Evolutionary conservation across 2,329 filamentous ascomycete species (phyloP), one percentile per base, ranked within the genome.

Genomic region (Trichothecium sympodiale): DNA sequence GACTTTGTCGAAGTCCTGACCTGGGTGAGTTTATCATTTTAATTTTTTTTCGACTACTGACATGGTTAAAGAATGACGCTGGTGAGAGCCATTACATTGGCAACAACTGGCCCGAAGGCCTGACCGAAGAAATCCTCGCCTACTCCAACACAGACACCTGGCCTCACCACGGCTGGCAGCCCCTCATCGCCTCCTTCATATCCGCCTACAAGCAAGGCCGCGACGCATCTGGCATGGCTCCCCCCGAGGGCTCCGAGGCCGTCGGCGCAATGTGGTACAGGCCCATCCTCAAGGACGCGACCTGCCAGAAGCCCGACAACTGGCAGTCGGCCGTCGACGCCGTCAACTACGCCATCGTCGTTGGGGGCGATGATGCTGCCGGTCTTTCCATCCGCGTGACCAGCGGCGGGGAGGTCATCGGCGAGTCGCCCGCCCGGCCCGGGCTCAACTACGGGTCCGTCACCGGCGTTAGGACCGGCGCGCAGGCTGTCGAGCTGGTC

Each of bases 41-140:
- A 6, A 14, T 8, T 9, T 5, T 27, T 17, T 18, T 28, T n/a
- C n/a, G n/a, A n/a, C n/a, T n/a, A n/a, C n/a, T n/a, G n/a, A n/a
- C n/a, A n/a, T 7, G 30, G 8, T 5, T 36, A 5, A 4, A 31
- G 42, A 47, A 47, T 34, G 45, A 46, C 27, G 42, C 38, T 14
- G 43, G 43, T 8, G 45, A 47, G 37, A 44, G 42, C 31, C 44
- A 43, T 33, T 46, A 44, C 37, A 41, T 43, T 30, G 44, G 43
- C 4, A 41, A 42, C 29, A 35, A 36, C 23, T 41, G 40, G 40
- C 14, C 17, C 5, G 42, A 42, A 17, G 36, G 36, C 12, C 32
- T 38, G 15, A 15, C 33, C 26, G 14, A 17, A 8, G 40, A 40
- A 16, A 40, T 42, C 34, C 13, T 30, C 4, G 34, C 33, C 8